phyloP scores from a whole-genome alignment of 371 early-diverging fungal genomes.

The Mortierella sp. region DNA sequence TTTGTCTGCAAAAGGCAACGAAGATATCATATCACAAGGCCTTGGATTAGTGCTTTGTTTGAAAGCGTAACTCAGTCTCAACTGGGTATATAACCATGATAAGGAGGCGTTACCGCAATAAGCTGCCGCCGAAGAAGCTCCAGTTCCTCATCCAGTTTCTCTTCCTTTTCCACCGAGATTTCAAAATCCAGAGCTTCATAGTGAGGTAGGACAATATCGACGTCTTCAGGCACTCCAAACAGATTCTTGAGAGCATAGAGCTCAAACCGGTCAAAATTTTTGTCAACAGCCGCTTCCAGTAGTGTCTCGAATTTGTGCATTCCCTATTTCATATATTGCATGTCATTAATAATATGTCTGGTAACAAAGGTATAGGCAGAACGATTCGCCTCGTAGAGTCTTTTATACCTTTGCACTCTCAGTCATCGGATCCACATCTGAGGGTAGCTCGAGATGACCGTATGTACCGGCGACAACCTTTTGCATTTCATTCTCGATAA shows the following conservation, averaged over 20 bases:
- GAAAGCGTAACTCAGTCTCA: no score
- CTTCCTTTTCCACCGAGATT: conserved; percentile 60
- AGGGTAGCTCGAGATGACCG: background rate
- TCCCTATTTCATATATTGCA: no score
- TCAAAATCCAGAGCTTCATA: conserved; percentile 60
- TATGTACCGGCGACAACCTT: conserved; percentile 1
- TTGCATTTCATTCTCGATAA: conserved; percentile 60
- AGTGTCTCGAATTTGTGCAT: conserved; percentile 75
- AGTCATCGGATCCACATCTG: conserved; percentile 5
- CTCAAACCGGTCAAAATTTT: conserved; percentile 81
- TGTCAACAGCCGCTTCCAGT: conserved; percentile 77
- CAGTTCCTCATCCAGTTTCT: conserved; percentile 62
- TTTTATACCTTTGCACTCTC: conserved; percentile 48
- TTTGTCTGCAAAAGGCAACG: conserved; percentile 27
- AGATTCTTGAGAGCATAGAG: conserved; percentile 76
- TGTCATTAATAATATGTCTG: no score
- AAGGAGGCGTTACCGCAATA: conserved; percentile 57
- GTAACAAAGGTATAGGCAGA: no score
- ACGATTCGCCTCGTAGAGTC: no score
- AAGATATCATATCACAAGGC: background rate
- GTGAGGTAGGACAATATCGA: conserved; percentile 62
- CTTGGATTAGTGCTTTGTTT: no score
- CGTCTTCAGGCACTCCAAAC: conserved; percentile 69
- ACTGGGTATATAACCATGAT: no score
- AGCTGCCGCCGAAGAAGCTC: conserved; percentile 59